Conservation (phyloP, 1,139 yeast species). For the Taphrina flavorubra region DNA sequence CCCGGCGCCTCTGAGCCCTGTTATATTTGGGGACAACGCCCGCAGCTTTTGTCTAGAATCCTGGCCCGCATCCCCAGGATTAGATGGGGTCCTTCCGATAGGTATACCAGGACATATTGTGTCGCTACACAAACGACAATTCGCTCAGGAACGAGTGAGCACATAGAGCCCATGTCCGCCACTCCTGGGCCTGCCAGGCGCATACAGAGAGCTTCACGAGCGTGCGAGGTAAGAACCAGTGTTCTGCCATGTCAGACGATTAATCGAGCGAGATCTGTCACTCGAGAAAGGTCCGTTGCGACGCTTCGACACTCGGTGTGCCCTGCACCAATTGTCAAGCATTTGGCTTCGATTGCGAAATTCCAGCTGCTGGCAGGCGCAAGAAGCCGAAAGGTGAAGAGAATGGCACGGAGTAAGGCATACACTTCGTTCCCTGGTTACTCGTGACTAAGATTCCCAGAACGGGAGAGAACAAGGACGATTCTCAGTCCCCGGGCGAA, state of each 20-base stretch:
- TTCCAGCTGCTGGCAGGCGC: constrained; percentile 28
- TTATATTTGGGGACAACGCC: background rate
- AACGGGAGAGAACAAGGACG: constrained; percentile 6
- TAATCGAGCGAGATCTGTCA: constrained; percentile 33
- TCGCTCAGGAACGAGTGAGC: no score
- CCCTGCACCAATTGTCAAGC: constrained; percentile 42
- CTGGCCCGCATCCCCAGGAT: constrained; percentile 8
- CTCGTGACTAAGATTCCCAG: background rate
- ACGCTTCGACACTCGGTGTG: constrained; percentile 39
- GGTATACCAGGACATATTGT: background rate
- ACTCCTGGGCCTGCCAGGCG: constrained; percentile 28
- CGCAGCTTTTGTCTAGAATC: constrained; percentile 3
- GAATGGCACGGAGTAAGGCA: constrained; percentile 11
- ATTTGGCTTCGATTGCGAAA: constrained; percentile 39
- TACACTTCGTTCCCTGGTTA: background rate
- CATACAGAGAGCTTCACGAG: constrained; percentile 39
- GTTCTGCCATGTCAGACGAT: constrained; percentile 5
- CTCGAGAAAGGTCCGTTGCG: constrained; percentile 41
- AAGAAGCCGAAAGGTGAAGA: constrained; percentile 23
- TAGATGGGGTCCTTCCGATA: background rate
- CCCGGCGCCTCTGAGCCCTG: constrained; percentile 12
- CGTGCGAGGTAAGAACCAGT: constrained; percentile 32
- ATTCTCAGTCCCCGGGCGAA: constrained; percentile 23
- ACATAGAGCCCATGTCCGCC: constrained; percentile 7
- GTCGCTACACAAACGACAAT: background rate